Conservation (phyloP, 1,284 basidiomycete genomes). For the Neonothopanus nambi region DNA sequence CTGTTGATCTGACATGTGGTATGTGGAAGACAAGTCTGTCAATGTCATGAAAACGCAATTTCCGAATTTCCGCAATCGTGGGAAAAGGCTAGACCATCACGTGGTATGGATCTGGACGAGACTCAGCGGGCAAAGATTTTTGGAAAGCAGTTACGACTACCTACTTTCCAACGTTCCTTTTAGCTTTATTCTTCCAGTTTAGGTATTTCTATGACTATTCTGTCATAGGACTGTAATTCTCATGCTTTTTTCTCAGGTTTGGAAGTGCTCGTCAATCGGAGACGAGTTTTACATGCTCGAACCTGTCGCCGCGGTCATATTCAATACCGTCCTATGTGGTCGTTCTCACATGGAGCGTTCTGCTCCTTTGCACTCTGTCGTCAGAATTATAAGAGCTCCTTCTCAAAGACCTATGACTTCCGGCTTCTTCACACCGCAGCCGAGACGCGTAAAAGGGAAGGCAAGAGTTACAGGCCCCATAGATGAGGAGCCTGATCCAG, state of each 20-base stretch:
- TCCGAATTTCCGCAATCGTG: not conserved
- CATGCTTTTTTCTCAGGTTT: not conserved
- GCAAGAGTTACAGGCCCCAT: slow-evolving; percentile 36
- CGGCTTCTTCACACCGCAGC: slow-evolving; percentile 57
- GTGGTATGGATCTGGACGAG: not conserved
- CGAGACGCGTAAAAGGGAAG: slow-evolving; percentile 53
- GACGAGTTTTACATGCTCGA: slow-evolving; percentile 51
- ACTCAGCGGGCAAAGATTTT: not conserved
- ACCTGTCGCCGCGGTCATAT: slow-evolving; percentile 50
- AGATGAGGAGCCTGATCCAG: slow-evolving; percentile 20
- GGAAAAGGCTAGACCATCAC: not conserved
- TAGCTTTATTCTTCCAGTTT: not conserved
- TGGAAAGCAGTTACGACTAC: not conserved
- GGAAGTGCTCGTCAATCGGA: slow-evolving; percentile 31
- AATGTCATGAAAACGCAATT: not conserved
- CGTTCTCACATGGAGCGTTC: slow-evolving; percentile 33
- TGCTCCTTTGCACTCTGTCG: slow-evolving; percentile 26
- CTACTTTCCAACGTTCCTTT: not conserved
- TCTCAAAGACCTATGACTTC: slow-evolving; percentile 32
- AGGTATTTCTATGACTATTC: too few relatives aligned
- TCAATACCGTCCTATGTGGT: slow-evolving; percentile 50
- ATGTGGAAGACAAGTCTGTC: not conserved
- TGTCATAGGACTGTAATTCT: not conserved
- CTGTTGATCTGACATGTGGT: slow-evolving; percentile 17
- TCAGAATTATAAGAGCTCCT: slow-evolving; percentile 29